phyloP scores from a whole-genome alignment of 2,329 filamentous ascomycete genomes.

The Aspergillus costaricaensis region DNA sequence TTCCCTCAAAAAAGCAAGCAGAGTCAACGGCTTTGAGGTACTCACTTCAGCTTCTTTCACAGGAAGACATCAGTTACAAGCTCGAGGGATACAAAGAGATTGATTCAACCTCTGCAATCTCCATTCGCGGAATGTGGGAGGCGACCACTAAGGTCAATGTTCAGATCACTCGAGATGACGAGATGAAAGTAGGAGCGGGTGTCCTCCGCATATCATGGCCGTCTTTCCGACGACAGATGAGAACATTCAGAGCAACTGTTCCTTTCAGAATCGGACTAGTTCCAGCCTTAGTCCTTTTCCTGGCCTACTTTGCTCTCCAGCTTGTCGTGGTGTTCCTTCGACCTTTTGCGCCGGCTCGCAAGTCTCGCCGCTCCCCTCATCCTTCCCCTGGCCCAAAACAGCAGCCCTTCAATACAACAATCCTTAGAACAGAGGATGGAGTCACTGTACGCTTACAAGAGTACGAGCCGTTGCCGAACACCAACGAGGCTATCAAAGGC shows the following conservation, averaged over 20 bases:
- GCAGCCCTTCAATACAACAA: background rate
- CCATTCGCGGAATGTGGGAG: slow-evolving; percentile 16
- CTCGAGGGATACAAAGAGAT: slow-evolving; percentile 8
- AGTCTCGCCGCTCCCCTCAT: background rate
- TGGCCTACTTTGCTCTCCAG: slow-evolving; percentile 11
- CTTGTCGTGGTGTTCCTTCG: slow-evolving; percentile 16
- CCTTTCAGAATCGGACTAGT: background rate
- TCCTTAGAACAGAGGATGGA: background rate
- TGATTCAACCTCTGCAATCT: slow-evolving; percentile 12
- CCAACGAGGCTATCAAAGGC: background rate
- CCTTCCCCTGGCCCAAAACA: background rate
- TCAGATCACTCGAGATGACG: slow-evolving; percentile 9
- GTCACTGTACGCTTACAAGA: background rate
- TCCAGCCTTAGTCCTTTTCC: slow-evolving; percentile 12
- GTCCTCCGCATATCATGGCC: slow-evolving; percentile 16
- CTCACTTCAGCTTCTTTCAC: background rate
- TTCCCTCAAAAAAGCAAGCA: background rate
- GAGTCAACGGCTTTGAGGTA: slow-evolving; percentile 14
- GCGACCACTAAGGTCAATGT: slow-evolving; percentile 19
- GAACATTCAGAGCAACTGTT: slow-evolving; percentile 6
- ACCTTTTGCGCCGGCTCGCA: slow-evolving; percentile 5
- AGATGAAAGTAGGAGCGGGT: slow-evolving; percentile 11
- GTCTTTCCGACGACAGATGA: slow-evolving; percentile 16
- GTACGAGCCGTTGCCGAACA: background rate
- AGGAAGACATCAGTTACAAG: slow-evolving; percentile 11